Percentiles rank a stretch among this genome's conserved stretches.
Evolutionary conservation across 2,329 filamentous ascomycete genomes (phyloP).

Genomic region (Fusarium mundagurra): DNA sequence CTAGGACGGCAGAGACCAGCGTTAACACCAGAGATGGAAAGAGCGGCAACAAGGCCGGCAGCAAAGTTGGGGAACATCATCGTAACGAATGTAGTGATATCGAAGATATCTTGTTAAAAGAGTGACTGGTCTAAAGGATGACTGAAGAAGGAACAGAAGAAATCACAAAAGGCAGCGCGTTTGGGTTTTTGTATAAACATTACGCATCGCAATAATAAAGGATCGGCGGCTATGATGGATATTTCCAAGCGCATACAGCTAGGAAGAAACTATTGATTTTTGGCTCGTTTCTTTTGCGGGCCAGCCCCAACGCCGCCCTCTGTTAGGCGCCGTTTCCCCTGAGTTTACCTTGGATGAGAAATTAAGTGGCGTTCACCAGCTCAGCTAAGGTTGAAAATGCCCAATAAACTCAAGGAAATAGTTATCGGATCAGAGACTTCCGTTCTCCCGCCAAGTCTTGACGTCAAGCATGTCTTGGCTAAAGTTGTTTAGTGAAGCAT

Average conservation of each 20-base stretch:
- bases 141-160: not conserved
- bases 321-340: not conserved
- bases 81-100: not conserved
- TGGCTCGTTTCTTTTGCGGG: not conserved
- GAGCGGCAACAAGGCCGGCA: not conserved
- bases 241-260: not conserved
- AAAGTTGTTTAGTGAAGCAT: not conserved
- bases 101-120: not conserved
- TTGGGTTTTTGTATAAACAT: not conserved
- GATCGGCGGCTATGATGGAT: not conserved
- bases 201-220: not conserved
- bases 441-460: not conserved
- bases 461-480: not conserved
- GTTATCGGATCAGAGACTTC: not conserved
- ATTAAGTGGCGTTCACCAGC: not conserved
- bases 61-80: constrained; percentile 5
- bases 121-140: not conserved
- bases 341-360: not conserved
- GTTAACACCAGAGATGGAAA: not conserved
- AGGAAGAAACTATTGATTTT: not conserved
- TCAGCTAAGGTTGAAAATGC: not conserved
- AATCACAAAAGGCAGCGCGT: not conserved
- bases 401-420: not conserved
- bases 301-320: not conserved
- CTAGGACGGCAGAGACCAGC: constrained; percentile 6